Percentiles rank a stretch among this genome's conserved stretches.
Conservation (phyloP, 495 filamentous ascomycete genomes). For the Chaetomium cochliodes region DNA sequence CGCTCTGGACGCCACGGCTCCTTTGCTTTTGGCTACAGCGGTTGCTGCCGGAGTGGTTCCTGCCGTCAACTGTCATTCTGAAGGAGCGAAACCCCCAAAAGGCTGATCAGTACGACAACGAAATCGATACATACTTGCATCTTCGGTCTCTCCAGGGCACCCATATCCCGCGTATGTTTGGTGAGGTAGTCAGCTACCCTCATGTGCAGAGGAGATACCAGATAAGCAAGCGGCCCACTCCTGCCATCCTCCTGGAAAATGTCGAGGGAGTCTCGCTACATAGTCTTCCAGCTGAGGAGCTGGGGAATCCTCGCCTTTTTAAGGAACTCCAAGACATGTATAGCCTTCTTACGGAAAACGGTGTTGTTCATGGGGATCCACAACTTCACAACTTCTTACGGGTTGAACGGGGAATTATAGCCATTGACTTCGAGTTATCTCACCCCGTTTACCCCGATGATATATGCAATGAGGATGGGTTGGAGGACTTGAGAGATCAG, state of each 20-base stretch:
- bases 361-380: slow-evolving; percentile 20
- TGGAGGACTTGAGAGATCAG: slow-evolving; percentile 9
- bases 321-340: slow-evolving; percentile 11
- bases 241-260: slow-evolving; percentile 17
- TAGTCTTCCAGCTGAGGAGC: slow-evolving; percentile 14
- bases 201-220: slow-evolving; percentile 4
- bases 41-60: too few relatives aligned
- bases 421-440: slow-evolving; percentile 19
- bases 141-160: slow-evolving; percentile 13
- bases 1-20: too few relatives aligned
- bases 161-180: slow-evolving; percentile 16
- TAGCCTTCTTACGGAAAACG: slow-evolving; percentile 13
- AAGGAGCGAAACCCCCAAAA: slow-evolving; percentile 3
- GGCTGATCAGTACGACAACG: not conserved
- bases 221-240: slow-evolving; percentile 19
- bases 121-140: slow-evolving; percentile 15
- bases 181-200: not conserved
- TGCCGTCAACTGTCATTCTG: slow-evolving; percentile 1
- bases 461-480: slow-evolving; percentile 15
- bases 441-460: slow-evolving; percentile 13
- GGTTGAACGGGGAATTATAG: slow-evolving; percentile 6
- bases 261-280: slow-evolving; percentile 17
- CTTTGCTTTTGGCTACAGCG: too few relatives aligned
- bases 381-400: slow-evolving; percentile 18
- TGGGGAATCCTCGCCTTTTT: slow-evolving; percentile 15